Percentiles rank a stretch among this genome's conserved stretches.
These are phyloP conservation scores for Gonapodya sp. DNA, from an alignment of 192 early-diverging fungal genomes.

Conservation along the genomic window DNA sequence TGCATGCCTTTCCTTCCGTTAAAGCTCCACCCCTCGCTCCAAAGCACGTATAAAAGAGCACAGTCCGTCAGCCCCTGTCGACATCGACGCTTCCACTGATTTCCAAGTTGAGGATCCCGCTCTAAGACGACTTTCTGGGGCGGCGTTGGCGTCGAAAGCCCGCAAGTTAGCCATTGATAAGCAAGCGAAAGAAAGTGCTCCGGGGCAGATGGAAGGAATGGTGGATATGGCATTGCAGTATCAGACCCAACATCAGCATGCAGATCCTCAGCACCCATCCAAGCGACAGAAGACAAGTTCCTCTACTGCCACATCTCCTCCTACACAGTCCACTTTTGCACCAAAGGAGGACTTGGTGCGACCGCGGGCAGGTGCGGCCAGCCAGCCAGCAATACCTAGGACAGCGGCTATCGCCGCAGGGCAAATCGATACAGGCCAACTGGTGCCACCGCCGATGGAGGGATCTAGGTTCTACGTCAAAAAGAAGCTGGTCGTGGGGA, in stretches of 20 bases:
- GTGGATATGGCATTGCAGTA: too few species aligned
- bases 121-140: not conserved
- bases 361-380: not conserved
- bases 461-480: constrained; percentile 69
- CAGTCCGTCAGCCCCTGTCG: not conserved
- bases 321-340: too few species aligned
- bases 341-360: not conserved
- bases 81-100: not conserved
- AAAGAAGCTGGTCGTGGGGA: constrained; percentile 55
- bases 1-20: not conserved
- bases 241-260: too few species aligned
- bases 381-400: not conserved
- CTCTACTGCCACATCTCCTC: too few species aligned
- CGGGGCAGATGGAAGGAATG: not conserved
- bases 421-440: not conserved
- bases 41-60: not conserved
- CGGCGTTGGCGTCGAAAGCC: not conserved
- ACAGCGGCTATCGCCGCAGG: not conserved
- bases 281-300: too few species aligned
- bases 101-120: not conserved
- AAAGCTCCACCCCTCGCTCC: not conserved
- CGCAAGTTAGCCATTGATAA: not conserved
- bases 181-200: too few species aligned
- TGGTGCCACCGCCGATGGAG: not conserved
- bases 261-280: too few species aligned